Base-by-base conservation (phyloP, 108 stramenopile species). In the Cyclostephanos invisitatus region DNA sequence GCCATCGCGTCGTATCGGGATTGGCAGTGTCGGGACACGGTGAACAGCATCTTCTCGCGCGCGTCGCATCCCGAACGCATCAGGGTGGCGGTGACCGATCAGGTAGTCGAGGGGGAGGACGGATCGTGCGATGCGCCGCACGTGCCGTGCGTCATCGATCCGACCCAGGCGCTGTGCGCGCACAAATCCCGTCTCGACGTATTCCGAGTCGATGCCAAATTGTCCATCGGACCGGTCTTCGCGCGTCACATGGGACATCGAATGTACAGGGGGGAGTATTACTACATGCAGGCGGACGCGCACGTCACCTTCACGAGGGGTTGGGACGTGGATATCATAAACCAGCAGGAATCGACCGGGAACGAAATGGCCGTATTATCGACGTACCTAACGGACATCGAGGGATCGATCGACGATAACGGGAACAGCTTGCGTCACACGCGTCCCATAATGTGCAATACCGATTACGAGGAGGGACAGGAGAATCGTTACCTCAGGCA, bases 281-380 rank as follows among this genome's bases (percentile, higher is more conserved):
- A 96, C 72, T 89, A 91, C 61, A 97, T 97, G 73, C 97, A 97
- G 80, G 85, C 87, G 12, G 98, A 98, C 85, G 94, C 96, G 7
- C 97, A 98, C 83, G 96, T 97, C 36, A 88, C 91, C 51, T 96
- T 94, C 68, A 93, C 94, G 10, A 59, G 72, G 37, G 73, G 88
- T 47, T 98, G 98, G 98, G 98, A 98, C 68, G 67, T 25, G 10
- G 89, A 92, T 56, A 95, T 98, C 42, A 93, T 96, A 38, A 22
- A 68, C 17, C 96, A 98, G 70, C 83, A 83, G 74, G 85, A 90
- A 60, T 58, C 65, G 8, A 92, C 95, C 4, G 64, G 84, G 42
- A 93, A 98, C 81, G 94, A 96, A 59, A 92, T 96, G 89, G 95
- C 96, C 14, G 97, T 98, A 0, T 64, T 98, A 56, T 86, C 93